phyloP scores from a whole-genome alignment of 1,284 basidiomycete species.

The Polyporus tsugae region DNA sequence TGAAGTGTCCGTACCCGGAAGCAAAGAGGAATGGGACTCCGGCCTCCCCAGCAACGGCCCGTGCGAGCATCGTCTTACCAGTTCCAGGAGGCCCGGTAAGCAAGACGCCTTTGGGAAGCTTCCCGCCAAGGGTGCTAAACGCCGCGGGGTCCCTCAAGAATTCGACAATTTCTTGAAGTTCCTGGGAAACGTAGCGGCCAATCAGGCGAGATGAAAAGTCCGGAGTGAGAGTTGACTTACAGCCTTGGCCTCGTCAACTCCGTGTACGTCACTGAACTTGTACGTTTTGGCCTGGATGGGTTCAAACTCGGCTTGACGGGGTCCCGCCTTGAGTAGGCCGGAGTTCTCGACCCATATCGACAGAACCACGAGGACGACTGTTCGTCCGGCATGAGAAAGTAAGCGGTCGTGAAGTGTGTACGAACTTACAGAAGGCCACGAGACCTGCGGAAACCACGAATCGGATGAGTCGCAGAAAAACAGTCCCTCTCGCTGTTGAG shows the following conservation, averaged over 20 bases:
- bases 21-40: constrained; percentile 94
- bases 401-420: constrained; percentile 20
- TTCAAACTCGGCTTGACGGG: constrained; percentile 79
- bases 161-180: constrained; percentile 92
- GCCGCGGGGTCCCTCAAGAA: constrained; percentile 91
- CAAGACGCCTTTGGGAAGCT: constrained; percentile 91
- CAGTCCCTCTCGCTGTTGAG: constrained; percentile 67
- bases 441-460: constrained; percentile 56
- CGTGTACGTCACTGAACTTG: constrained; percentile 93
- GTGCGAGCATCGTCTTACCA: constrained; percentile 96
- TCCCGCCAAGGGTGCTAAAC: constrained; percentile 90
- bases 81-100: constrained; percentile 92
- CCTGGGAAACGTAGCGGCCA: constrained; percentile 51
- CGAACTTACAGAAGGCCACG: constrained; percentile 39
- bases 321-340: constrained; percentile 89
- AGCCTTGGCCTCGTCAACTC: constrained; percentile 93
- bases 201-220: constrained; percentile 7
- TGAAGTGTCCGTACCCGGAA: constrained; percentile 63
- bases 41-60: constrained; percentile 97
- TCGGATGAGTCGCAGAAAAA: constrained; percentile 68
- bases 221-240: constrained; percentile 46
- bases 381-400: constrained; percentile 55
- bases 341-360: constrained; percentile 93
- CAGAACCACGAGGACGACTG: constrained; percentile 84
- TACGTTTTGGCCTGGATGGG: constrained; percentile 80